Base-by-base conservation (phyloP, 2,329 filamentous ascomycete species). In the Aspergillus flavus region DNA sequence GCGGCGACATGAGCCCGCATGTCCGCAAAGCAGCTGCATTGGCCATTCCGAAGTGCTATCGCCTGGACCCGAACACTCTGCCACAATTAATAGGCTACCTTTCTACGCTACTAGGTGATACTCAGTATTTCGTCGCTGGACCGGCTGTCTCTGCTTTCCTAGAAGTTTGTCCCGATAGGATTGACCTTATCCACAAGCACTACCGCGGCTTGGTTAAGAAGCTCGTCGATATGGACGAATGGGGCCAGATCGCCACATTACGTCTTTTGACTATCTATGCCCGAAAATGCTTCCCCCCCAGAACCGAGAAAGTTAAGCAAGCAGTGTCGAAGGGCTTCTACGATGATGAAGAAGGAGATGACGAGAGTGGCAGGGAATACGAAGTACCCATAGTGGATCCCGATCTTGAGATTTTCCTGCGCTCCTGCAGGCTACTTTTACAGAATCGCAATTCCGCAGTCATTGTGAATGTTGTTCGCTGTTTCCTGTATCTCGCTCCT, bases 221-320 rank as follows among this genome's bases (percentile, higher is more conserved):
- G 82, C 81, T 98, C 58, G 93, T 97, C 28, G 95, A 99, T 75
- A 99, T 99, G 95, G 95, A 99, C 73, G 95, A 99, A 79, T 99
- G 95, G 95, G 91, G 93, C 48, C 95, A 99, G 79, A 78, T 98
- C 59, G 91, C 93, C 2, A 91, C 91, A 3, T 75, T 99, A 69
- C 86, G 89, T 45, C 82, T 99, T 67, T 89, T 98, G 87, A 90
- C 91, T 1, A 82, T 89, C 26, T 99, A 99, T 76, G 89, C 92
- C 2, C 87, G 95, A 60, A 91, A 87, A 74, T 97, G 93, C 76
- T 99, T 99, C 70, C 94, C 95, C 0, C 84, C 85, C 61, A 85
- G 86, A 74, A 90, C 83, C 10, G 83, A 83, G 67, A 88, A 83
- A 68, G 79, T 85, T 2, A 87, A 83, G 48, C 88, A 82, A 69